Base-by-base conservation (phyloP, 306 rosid genomes). In the Prosopis cineraria region DNA sequence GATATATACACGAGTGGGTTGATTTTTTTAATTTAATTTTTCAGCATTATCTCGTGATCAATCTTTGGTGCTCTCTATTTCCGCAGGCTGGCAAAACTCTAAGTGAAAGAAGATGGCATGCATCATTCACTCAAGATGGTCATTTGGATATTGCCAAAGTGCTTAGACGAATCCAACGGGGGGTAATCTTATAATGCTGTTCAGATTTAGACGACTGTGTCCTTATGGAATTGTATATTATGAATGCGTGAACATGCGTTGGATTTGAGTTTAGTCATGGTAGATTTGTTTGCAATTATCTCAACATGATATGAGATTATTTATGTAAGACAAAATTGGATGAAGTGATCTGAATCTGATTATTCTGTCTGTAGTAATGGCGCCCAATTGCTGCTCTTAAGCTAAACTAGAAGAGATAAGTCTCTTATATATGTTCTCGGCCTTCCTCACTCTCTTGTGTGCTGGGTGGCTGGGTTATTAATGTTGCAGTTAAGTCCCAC, bases 1-100 rank as follows among this genome's bases (percentile, higher is more conserved):
- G 4, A 22, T 20, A 22, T 30, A 6, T 22, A 10, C 24, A 11
- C n/a, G 59, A 9, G 30, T 53, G 6, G 25, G 63, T 56, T 56
- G 33, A 14, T 3, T 56, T 20, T 25, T 56, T 56, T 10, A 9
- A 40, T 10, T 4, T 36, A 36, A 36, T 58, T 27, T 39, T 39
- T 39, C 17, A 60, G 67, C 17, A 30, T 60, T 62, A 30, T 30
- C 1, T 31, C 6, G 7, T 62, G 68, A 31, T 31, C n/a, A 17
- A 73, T 69, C 52, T 31, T 16, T 33, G 6, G 29, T 67, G 66
- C 58, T 76, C 27, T 84, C 71, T 50, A 73, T 79, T 85, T 79
- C 56, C 58, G 25, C 91, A 94, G 98, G 88, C 96, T 47, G 98
- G 98, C 69, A 94, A 91, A 86, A 94, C 98, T 77, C 91, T 94